phyloP scores from a whole-genome alignment of 352 stramenopile genomes.

The Plasmopara muralis region DNA sequence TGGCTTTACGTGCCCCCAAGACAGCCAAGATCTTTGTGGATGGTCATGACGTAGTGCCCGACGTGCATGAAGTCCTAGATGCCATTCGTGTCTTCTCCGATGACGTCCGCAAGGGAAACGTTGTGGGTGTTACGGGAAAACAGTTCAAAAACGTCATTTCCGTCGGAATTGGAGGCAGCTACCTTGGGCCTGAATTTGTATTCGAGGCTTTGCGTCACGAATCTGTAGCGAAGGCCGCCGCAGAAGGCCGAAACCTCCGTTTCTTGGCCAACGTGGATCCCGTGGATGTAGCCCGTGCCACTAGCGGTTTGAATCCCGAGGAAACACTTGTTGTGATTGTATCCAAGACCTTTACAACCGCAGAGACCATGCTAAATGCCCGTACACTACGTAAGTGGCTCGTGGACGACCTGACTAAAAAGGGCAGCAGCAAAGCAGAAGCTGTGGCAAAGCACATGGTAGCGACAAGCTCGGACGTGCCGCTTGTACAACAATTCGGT shows the following conservation, averaged over 20 bases:
- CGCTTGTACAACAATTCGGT: slow-evolving; percentile 87
- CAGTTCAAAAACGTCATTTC: slow-evolving; percentile 92
- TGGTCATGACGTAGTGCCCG: slow-evolving; percentile 92
- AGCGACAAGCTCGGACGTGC: slow-evolving; percentile 78
- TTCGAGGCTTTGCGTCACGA: slow-evolving; percentile 91
- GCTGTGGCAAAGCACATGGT: slow-evolving; percentile 93
- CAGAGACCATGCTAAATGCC: slow-evolving; percentile 99
- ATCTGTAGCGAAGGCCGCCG: slow-evolving; percentile 68
- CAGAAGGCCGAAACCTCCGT: slow-evolving; percentile 83
- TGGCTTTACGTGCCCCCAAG: slow-evolving; percentile 88
- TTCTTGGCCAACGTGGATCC: slow-evolving; percentile 99
- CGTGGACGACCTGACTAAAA: slow-evolving; percentile 85
- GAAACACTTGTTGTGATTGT: slow-evolving; percentile 96
- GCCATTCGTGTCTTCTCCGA: slow-evolving; percentile 92
- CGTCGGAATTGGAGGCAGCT: slow-evolving; percentile 95
- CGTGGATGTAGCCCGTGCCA: slow-evolving; percentile 91
- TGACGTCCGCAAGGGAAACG: slow-evolving; percentile 82
- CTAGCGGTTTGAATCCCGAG: slow-evolving; percentile 90
- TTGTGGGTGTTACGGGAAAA: slow-evolving; percentile 92
- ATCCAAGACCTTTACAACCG: slow-evolving; percentile 98
- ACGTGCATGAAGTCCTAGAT: slow-evolving; percentile 94
- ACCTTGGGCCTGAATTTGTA: slow-evolving; percentile 97
- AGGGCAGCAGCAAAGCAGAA: slow-evolving; percentile 72
- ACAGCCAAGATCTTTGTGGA: slow-evolving; percentile 87
- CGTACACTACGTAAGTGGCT: slow-evolving; percentile 95